Conservation (phyloP, 495 filamentous ascomycete species). For the Chaetomidium leptoderma region DNA sequence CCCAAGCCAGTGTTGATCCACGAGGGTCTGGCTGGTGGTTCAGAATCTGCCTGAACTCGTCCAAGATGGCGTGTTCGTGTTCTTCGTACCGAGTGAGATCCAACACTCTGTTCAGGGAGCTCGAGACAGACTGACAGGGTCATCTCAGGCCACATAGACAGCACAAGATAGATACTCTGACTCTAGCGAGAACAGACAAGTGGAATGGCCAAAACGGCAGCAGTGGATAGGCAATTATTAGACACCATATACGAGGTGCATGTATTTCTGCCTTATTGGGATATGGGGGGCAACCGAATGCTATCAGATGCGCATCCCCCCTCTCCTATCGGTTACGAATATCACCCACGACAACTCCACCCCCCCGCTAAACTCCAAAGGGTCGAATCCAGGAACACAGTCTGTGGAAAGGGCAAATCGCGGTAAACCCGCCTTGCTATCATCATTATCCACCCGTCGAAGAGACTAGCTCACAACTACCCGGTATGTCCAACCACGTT, state of each 20-base stretch:
- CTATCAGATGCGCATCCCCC: background rate
- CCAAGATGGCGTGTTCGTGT: too few species aligned
- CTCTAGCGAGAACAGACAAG: background rate
- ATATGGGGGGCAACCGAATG: background rate
- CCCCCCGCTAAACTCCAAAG: background rate
- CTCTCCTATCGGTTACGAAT: conserved; percentile 2
- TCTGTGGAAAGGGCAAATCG: conserved; percentile 2
- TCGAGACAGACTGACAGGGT: too few species aligned
- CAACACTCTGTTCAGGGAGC: too few species aligned
- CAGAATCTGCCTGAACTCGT: too few species aligned
- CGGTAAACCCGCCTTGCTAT: background rate
- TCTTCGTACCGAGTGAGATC: too few species aligned
- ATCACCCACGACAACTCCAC: conserved; percentile 6
- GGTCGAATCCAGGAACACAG: background rate
- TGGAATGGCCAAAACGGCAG: background rate
- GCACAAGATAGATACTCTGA: background rate
- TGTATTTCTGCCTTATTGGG: conserved; percentile 4
- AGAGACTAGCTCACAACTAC: conserved; percentile 12
- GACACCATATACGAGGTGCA: background rate
- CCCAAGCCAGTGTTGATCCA: too few species aligned
- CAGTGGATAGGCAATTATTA: background rate
- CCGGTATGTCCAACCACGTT: conserved; percentile 1
- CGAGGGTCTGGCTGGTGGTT: too few species aligned
- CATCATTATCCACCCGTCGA: conserved; percentile 13
- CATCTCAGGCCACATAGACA: background rate